Evolutionary conservation across 2,329 filamentous ascomycete species (phyloP), one percentile per base, ranked within the genome.

Genomic region (Fusarium gaditjirri): DNA sequence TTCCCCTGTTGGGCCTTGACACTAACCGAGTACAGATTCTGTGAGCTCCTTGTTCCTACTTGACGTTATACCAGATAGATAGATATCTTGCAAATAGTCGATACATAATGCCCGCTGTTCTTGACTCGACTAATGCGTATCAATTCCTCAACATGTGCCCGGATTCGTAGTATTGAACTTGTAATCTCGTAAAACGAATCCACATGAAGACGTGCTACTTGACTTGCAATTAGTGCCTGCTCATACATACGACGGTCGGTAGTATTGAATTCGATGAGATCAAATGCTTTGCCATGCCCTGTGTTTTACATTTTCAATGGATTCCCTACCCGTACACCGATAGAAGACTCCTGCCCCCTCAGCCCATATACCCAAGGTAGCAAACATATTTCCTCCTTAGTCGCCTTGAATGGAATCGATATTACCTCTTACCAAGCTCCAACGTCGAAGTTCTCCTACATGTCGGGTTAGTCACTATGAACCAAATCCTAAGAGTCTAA

Each of bases 401-500:
- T 46, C 36, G 53, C 36, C 53, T 31, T 25, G 27, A 50, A 41
- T 36, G 49, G 62, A 57, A 54, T 55, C 43, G 35, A 61, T 55
- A 73, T 75, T 59, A 69, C 66, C 42, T 64, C 66, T 59, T 90
- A 97, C 94, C 94, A 97, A 53, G 94, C 94, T 77, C 89, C 90
- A 64, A 97, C 93, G 78, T 98, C 95, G 77, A 98, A 98, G 80
- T 97, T 97, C 83, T 98, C 95, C 91, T 95, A 70, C 38, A 41
- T 46, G 21, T n/a, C 39, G 73, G 62, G 76, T 86, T 78, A 85
- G 81, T 70, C 52, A 35, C 38, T 31, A 8, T 53, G 19, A 54
- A 44, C 39, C 10, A 41, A 29, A 27, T 17, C 1, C 19, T 35
- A 12, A 44, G 14, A 23, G 49, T 3, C 36, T 46, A 39, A 44